These are phyloP conservation scores for Hypericum androsaemum DNA, from an alignment of 345 rosid species.

Conservation along the genomic window DNA sequence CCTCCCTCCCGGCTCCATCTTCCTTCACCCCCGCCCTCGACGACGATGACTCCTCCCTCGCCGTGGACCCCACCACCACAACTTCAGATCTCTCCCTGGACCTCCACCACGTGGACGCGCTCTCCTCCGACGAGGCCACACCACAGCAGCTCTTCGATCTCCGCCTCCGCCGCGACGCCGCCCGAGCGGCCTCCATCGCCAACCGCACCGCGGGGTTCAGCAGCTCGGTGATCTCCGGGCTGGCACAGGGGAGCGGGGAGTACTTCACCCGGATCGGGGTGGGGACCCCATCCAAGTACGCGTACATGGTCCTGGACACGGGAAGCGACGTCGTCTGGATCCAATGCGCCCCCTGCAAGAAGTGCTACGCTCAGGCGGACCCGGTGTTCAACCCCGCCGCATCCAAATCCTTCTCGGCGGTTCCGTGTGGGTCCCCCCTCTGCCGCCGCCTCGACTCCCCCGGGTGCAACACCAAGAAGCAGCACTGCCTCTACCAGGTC, in stretches of 20 bases:
- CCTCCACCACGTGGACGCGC: slow-evolving; percentile 72
- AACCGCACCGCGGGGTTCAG: slow-evolving; percentile 11
- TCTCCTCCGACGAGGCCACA: slow-evolving; percentile 32
- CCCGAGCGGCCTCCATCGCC: slow-evolving; percentile 30
- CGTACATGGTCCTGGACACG: slow-evolving; percentile 82
- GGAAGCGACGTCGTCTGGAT: slow-evolving; percentile 96
- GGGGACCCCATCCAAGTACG: slow-evolving; percentile 77
- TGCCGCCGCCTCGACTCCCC: slow-evolving; percentile 17
- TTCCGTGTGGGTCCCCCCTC: slow-evolving; percentile 45
- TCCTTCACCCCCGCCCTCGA: slow-evolving; percentile 33
- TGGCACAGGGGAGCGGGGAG: slow-evolving; percentile 92
- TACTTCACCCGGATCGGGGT: slow-evolving; percentile 93
- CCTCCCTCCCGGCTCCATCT: slow-evolving; percentile 37
- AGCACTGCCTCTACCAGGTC: slow-evolving; percentile 70
- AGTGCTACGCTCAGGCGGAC: slow-evolving; percentile 77
- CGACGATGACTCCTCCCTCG: slow-evolving; percentile 13
- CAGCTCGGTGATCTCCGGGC: slow-evolving; percentile 59
- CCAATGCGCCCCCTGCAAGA: slow-evolving; percentile 85
- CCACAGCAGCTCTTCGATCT: slow-evolving; percentile 55
- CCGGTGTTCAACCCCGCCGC: slow-evolving; percentile 75
- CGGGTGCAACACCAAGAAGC: slow-evolving; percentile 31
- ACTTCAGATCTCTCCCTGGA: slow-evolving; percentile 25
- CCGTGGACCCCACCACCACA: slow-evolving; percentile 12
- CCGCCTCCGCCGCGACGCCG: slow-evolving; percentile 62
- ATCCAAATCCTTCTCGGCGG: slow-evolving; percentile 46